A percentile compares a stretch with the other conserved stretches of the same genome.
These are phyloP conservation scores for Blastomyces emzantsi DNA, from an alignment of 2,329 filamentous ascomycete species.

Conservation along the genomic window DNA sequence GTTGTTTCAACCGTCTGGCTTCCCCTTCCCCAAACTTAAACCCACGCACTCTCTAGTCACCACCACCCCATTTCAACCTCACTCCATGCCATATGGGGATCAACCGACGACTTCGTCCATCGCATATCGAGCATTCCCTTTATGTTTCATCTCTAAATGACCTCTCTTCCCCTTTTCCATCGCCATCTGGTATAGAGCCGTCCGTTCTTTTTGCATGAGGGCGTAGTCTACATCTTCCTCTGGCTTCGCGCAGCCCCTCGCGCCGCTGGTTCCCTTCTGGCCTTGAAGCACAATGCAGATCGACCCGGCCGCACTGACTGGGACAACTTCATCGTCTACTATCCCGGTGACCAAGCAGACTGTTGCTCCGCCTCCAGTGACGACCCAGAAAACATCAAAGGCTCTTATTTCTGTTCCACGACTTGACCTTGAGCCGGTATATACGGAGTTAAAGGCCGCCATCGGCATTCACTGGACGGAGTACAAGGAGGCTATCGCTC, in stretches of 20 bases:
- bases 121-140: not conserved
- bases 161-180: not conserved
- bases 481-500: conserved; percentile 51
- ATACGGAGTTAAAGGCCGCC: conserved; percentile 51
- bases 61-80: not conserved
- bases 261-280: conserved; percentile 22
- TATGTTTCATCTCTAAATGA: conserved; percentile 7
- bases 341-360: conserved; percentile 26
- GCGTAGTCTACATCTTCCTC: conserved; percentile 26
- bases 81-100: not conserved
- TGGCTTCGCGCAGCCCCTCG: conserved; percentile 33
- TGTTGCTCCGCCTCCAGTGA: conserved; percentile 15
- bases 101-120: not conserved
- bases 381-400: conserved; percentile 42
- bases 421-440: conserved; percentile 54
- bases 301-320: conserved; percentile 38
- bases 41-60: conserved; percentile 1
- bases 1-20: not conserved
- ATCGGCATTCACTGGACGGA: conserved; percentile 52
- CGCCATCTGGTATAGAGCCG: not conserved
- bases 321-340: conserved; percentile 28
- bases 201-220: conserved; percentile 28
- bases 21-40: not conserved
- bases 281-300: conserved; percentile 36
- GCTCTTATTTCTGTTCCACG: conserved; percentile 47